Evolutionary conservation across 225 moss, liverwort and hornwort genomes (phyloP).

Genomic region (Sphagnum tenellum): DNA sequence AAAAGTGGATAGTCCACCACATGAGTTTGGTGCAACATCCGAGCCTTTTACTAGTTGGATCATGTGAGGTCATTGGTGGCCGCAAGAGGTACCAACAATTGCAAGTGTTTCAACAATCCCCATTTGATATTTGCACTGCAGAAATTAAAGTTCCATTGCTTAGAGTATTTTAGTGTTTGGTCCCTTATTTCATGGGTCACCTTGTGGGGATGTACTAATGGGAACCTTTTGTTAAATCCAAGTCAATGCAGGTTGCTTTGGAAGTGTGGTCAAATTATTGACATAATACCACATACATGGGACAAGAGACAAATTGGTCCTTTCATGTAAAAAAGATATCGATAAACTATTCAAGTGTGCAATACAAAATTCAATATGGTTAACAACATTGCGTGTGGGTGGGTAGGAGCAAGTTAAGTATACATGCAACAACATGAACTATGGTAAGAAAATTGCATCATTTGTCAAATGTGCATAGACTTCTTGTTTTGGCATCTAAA

Average conservation of each 20-base stretch:
- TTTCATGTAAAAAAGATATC: no score
- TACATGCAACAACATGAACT: slow-evolving; percentile 47
- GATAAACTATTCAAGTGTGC: neutral
- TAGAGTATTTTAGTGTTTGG: neutral
- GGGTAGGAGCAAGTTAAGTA: slow-evolving; percentile 19
- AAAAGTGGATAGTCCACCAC: slow-evolving; percentile 3
- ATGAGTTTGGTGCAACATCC: slow-evolving; percentile 36
- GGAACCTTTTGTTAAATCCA: no score
- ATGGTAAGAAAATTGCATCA: slow-evolving; percentile 47
- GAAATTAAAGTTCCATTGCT: no score
- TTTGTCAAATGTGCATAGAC: slow-evolving; percentile 35
- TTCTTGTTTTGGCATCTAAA: slow-evolving; percentile 46
- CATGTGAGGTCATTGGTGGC: slow-evolving; percentile 34
- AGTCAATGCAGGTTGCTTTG: no score
- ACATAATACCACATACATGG: no score
- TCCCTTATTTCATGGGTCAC: neutral
- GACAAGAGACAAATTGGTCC: no score
- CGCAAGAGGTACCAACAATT: slow-evolving; percentile 5
- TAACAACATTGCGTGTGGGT: neutral
- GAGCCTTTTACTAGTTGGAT: slow-evolving; percentile 63
- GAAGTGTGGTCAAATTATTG: no score
- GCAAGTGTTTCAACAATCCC: neutral
- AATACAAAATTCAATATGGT: neutral
- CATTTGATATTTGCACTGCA: no score
- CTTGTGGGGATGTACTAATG: neutral